phyloP scores from a whole-genome alignment of 257 asterid genomes.

The Prunella vulgaris region DNA sequence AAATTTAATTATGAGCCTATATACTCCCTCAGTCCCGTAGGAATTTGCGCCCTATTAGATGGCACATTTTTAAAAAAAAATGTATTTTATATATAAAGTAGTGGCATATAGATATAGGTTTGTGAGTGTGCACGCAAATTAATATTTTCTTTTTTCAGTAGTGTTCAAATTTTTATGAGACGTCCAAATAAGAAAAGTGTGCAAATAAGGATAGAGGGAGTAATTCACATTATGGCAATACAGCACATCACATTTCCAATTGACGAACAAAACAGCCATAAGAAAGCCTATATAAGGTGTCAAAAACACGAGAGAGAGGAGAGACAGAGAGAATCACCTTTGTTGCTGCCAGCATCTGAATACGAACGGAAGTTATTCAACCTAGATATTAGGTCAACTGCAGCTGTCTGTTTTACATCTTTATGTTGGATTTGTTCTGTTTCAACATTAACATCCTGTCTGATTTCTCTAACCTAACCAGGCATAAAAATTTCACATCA shows the following conservation, averaged over 20 bases:
- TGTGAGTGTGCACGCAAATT: no score
- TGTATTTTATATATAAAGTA: no score
- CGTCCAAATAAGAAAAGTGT: no score
- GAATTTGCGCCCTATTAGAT: no score
- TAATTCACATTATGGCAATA: neutral
- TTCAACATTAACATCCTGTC: slow-evolving; percentile 45
- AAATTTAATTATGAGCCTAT: no score
- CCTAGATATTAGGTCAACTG: slow-evolving; percentile 72
- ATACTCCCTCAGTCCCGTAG: no score
- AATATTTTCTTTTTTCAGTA: no score
- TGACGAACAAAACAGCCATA: neutral
- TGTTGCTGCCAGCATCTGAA: slow-evolving; percentile 68
- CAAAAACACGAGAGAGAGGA: neutral
- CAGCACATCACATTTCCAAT: neutral
- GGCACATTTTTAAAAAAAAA: no score
- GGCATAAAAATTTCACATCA: neutral
- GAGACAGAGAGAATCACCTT: slow-evolving; percentile 69
- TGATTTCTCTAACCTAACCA: slow-evolving; percentile 72
- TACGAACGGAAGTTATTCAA: slow-evolving; percentile 68
- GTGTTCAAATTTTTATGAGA: no score
- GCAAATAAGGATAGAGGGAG: no score
- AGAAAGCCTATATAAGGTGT: neutral
- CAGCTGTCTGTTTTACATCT: slow-evolving; percentile 74
- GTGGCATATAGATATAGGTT: no score
- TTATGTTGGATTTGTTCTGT: slow-evolving; percentile 44